A percentile compares a stretch with the other conserved stretches of the same genome.
Conservation (phyloP, 371 early-diverging fungal species). For the Phascolomyces articulosus region DNA sequence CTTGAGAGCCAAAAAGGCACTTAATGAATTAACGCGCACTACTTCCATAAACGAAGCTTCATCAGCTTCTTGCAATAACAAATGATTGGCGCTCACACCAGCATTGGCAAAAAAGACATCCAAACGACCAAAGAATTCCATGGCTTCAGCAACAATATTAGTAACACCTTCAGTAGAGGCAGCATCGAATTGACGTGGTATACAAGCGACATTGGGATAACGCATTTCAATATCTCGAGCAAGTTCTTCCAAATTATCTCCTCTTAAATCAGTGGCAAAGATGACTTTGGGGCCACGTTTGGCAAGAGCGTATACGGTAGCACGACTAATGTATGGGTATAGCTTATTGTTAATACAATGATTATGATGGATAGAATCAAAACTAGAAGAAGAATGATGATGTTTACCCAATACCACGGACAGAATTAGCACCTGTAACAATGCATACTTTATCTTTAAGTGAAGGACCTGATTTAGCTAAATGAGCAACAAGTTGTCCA, state of each 20-base stretch:
- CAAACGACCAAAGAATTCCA: slow-evolving; percentile 47
- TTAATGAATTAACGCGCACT: slow-evolving; percentile 36
- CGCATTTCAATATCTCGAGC: slow-evolving; percentile 37
- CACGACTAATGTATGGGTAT: slow-evolving; percentile 22
- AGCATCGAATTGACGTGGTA: slow-evolving; percentile 50
- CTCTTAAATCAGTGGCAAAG: slow-evolving; percentile 45
- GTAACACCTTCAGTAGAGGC: slow-evolving; percentile 39
- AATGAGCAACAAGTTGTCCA: slow-evolving; percentile 39
- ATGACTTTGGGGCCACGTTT: slow-evolving; percentile 48
- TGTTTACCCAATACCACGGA: slow-evolving; percentile 55
- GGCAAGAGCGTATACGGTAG: slow-evolving; percentile 45
- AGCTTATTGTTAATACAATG: not conserved
- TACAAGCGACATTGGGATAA: slow-evolving; percentile 37
- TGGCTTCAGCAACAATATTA: slow-evolving; percentile 37
- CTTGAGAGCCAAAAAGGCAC: slow-evolving; percentile 40
- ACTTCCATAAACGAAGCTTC: slow-evolving; percentile 29
- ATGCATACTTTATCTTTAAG: slow-evolving; percentile 51
- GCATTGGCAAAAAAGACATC: slow-evolving; percentile 60
- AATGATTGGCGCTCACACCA: slow-evolving; percentile 14
- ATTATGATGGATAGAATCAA: no score
- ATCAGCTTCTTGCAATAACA: slow-evolving; percentile 21
- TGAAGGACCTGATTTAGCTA: slow-evolving; percentile 33
- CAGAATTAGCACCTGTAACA: slow-evolving; percentile 56
- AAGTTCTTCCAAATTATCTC: slow-evolving; percentile 36
- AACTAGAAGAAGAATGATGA: no score